Evolutionary conservation across 1,139 yeast genomes (phyloP).

Genomic region (Trichomonascaceae sp.): DNA sequence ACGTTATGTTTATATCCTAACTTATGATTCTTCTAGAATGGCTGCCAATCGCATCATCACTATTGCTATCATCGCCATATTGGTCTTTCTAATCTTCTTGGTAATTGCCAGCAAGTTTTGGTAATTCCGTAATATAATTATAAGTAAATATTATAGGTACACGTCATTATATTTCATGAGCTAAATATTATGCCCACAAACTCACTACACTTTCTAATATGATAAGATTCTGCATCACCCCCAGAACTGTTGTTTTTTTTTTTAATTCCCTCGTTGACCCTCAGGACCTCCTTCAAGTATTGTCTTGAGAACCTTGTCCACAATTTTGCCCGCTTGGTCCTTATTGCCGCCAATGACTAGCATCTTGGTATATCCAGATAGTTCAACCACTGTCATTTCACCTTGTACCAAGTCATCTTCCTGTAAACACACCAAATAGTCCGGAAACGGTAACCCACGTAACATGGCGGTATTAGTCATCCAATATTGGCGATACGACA

Average conservation of each 20-base stretch:
- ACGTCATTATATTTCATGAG: neutral
- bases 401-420: constrained; percentile 19
- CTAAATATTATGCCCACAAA: neutral
- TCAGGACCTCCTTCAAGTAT: neutral
- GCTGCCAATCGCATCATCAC: constrained; percentile 94
- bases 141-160: neutral
- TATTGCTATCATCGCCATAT: constrained; percentile 88
- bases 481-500: constrained; percentile 23
- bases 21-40: constrained; percentile 39
- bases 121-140: constrained; percentile 29
- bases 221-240: neutral
- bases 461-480: constrained; percentile 22
- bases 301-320: constrained; percentile 19
- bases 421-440: constrained; percentile 22
- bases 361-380: constrained; percentile 23
- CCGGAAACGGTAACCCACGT: constrained; percentile 27
- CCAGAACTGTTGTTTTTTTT: neutral
- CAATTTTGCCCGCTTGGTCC: constrained; percentile 19
- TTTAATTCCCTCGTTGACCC: neutral
- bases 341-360: constrained; percentile 22
- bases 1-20: constrained; percentile 1
- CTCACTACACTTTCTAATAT: neutral
- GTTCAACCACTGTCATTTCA: constrained; percentile 23
- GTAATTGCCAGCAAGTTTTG: constrained; percentile 84
- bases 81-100: constrained; percentile 73